Conservation (phyloP, 495 filamentous ascomycete species). For the Daldinia grandis region DNA sequence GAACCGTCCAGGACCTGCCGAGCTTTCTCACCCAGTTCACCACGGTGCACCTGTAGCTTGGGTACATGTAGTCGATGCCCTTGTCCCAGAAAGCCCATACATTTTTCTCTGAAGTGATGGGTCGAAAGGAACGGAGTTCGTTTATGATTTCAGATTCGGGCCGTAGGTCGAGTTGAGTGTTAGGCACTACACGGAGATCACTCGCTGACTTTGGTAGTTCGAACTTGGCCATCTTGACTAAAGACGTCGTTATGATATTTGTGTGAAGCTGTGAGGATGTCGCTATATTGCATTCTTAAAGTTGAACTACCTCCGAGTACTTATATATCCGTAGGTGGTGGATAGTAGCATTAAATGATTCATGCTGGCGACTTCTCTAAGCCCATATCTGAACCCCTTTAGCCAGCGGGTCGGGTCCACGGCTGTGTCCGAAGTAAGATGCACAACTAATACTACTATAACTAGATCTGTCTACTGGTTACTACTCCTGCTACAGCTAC, state of each 20-base stretch:
- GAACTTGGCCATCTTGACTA: not conserved
- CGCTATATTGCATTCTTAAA: not conserved
- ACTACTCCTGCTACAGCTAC: no score
- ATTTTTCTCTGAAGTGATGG: conserved; percentile 53
- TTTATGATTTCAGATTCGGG: conserved; percentile 32
- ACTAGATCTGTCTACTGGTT: no score
- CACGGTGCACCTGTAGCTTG: conserved; percentile 48
- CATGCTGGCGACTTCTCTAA: not conserved
- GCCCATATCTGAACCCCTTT: not conserved
- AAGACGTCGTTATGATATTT: not conserved
- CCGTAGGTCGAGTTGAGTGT: conserved; percentile 29
- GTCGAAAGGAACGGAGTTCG: conserved; percentile 31
- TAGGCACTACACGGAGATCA: not conserved
- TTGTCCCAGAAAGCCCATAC: conserved; percentile 58
- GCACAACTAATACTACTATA: not conserved
- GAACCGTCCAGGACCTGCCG: conserved; percentile 44
- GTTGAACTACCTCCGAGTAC: not conserved
- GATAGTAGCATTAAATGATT: not conserved
- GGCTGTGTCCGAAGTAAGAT: not conserved
- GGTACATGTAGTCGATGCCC: conserved; percentile 47
- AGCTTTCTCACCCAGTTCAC: conserved; percentile 46
- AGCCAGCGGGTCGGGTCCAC: not conserved
- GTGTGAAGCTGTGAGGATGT: not conserved
- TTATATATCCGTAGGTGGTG: not conserved
- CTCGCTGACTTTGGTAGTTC: not conserved